These are phyloP conservation scores for Botrytis byssoidea DNA, from an alignment of 2,329 filamentous ascomycete genomes.

Conservation along the genomic window DNA sequence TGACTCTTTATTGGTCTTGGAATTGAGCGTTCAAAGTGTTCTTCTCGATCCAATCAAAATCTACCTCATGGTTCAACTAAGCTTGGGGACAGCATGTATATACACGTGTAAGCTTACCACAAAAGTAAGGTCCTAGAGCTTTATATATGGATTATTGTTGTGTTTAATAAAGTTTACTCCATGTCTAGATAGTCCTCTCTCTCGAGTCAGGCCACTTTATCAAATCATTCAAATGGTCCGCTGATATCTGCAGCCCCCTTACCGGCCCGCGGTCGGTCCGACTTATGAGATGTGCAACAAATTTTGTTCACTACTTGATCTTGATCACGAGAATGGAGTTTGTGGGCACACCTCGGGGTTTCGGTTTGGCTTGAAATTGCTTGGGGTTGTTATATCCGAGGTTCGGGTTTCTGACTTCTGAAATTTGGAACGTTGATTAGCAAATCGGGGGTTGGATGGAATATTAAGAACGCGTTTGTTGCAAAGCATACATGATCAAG, in stretches of 20 bases:
- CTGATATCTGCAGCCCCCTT: not conserved
- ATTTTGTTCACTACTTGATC: not conserved
- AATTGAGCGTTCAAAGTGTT: not conserved
- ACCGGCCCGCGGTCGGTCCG: constrained; percentile 8
- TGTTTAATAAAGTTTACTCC: not conserved
- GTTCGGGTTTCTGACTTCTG: not conserved
- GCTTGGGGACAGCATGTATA: not conserved
- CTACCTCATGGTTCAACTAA: not conserved
- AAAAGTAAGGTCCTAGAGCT: not conserved
- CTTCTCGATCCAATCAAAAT: not conserved
- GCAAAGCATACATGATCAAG: not conserved
- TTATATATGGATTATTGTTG: not conserved
- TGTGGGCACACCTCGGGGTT: not conserved
- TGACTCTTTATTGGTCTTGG: not conserved
- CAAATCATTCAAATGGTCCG: not conserved
- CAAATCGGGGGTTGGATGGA: not conserved
- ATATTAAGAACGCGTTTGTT: not conserved
- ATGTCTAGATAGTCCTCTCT: not conserved
- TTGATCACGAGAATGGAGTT: not conserved
- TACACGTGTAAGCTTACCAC: not conserved
- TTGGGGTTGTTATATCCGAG: not conserved
- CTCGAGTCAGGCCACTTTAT: not conserved
- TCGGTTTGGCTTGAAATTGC: not conserved
- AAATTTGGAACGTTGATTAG: not conserved
- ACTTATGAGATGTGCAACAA: constrained; percentile 11